Evolutionary conservation across 2,329 filamentous ascomycete genomes (phyloP).

Genomic region (Chrysoporthe puriensis): DNA sequence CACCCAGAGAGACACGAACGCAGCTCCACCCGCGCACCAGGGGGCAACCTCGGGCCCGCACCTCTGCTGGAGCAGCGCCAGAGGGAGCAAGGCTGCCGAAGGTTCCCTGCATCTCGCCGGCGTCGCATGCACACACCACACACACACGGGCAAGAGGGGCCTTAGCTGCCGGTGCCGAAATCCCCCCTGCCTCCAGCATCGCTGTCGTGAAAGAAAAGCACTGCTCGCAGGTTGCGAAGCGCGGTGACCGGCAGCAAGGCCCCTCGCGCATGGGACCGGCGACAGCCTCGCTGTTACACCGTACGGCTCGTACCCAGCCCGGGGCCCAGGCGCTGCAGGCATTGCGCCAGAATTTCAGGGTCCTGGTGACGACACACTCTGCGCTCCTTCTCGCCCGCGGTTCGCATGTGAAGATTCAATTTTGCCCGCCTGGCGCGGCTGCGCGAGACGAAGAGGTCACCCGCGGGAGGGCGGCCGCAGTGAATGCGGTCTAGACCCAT

Average conservation of each 20-base stretch:
- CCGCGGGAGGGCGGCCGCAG: neutral
- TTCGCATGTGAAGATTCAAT: neutral
- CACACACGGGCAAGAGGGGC: neutral
- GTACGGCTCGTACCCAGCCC: neutral
- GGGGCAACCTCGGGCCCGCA: constrained; percentile 3
- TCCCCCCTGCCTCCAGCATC: neutral
- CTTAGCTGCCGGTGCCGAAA: neutral
- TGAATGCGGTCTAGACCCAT: neutral
- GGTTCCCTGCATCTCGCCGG: neutral
- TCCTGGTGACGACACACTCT: constrained; percentile 15
- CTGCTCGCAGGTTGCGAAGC: neutral
- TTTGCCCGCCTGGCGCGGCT: constrained; percentile 3
- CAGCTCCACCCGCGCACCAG: constrained; percentile 9
- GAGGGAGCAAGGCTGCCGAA: neutral
- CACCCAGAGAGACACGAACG: neutral
- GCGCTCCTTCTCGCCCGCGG: neutral
- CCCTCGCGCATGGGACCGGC: neutral
- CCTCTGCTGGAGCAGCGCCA: neutral
- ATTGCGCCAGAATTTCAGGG: constrained; percentile 4
- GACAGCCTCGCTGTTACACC: neutral
- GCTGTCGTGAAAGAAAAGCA: neutral
- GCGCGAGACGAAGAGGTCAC: neutral
- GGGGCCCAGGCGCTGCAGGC: neutral
- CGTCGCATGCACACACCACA: no score
- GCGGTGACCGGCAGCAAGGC: no score